These are phyloP conservation scores for Kodamaea plutei DNA, from an alignment of 1,139 yeast species.

Conservation along the genomic window DNA sequence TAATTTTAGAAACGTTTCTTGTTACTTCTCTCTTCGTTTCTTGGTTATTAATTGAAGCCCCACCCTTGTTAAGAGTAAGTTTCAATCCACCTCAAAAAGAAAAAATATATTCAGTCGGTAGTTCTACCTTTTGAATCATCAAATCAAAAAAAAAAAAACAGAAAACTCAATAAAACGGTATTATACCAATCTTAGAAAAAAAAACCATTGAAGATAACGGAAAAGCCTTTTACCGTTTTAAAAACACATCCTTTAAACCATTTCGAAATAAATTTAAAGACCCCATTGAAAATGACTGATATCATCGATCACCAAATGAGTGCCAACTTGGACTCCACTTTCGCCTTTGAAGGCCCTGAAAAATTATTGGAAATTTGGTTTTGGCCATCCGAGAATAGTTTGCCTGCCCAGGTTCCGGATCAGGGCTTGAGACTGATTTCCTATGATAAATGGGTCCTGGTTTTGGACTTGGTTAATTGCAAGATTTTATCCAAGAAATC, in stretches of 20 bases:
- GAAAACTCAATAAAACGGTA: too few relatives aligned
- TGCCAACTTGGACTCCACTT: constrained; percentile 77
- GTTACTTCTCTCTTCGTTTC: constrained; percentile 51
- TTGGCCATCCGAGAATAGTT: constrained; percentile 36
- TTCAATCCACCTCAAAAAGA: constrained; percentile 44
- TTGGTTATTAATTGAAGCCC: constrained; percentile 15
- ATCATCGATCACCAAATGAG: constrained; percentile 63
- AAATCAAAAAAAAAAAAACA: too few relatives aligned
- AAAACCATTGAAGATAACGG: too few relatives aligned
- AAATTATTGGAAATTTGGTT: constrained; percentile 91
- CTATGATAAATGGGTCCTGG: constrained; percentile 61
- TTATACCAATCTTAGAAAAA: too few relatives aligned
- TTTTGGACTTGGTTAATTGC: constrained; percentile 82
- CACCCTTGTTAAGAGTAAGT: constrained; percentile 35
- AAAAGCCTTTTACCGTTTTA: too few relatives aligned
- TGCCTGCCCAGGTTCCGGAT: constrained; percentile 30
- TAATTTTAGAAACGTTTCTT: constrained; percentile 43
- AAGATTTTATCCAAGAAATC: constrained; percentile 80
- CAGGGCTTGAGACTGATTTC: constrained; percentile 65
- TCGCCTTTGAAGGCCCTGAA: constrained; percentile 97
- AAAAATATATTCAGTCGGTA: too few relatives aligned
- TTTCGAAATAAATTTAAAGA: too few relatives aligned
- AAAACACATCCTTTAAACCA: too few relatives aligned
- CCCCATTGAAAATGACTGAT: not conserved
- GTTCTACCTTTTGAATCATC: too few relatives aligned